Evolutionary conservation across 1,284 basidiomycete species (phyloP).

Genomic region (Ustilago cynodontis): DNA sequence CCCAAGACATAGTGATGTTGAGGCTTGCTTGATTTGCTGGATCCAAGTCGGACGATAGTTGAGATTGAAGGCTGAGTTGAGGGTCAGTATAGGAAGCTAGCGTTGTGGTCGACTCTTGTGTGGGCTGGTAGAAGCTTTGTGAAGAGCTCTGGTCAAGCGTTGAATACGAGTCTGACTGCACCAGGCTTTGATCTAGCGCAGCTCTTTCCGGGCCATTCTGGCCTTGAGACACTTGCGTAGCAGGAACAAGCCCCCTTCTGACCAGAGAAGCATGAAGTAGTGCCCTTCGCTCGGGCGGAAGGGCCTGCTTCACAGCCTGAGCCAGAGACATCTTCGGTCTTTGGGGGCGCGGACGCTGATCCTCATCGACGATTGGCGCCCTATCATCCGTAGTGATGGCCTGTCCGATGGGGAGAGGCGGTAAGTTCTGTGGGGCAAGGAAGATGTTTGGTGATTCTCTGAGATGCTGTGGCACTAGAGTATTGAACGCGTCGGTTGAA

Average conservation of each 20-base stretch:
- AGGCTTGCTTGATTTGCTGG: conserved; percentile 13
- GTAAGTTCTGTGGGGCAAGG: conserved; percentile 12
- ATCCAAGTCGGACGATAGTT: conserved; percentile 1
- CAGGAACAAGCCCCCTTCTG: not conserved
- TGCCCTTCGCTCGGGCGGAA: conserved; percentile 37
- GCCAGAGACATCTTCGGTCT: conserved; percentile 20
- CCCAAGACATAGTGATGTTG: conserved; percentile 6
- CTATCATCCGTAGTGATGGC: conserved; percentile 32
- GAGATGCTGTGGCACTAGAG: conserved; percentile 33
- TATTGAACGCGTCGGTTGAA: conserved; percentile 15
- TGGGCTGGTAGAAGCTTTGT: not conserved
- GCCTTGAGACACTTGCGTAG: not conserved
- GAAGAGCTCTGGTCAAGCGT: not conserved
- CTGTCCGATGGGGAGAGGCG: conserved; percentile 35
- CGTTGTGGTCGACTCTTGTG: not conserved
- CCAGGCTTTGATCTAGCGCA: not conserved
- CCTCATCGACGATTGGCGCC: too few relatives aligned
- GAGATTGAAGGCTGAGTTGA: not conserved
- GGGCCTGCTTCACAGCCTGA: conserved; percentile 34
- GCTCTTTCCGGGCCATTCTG: not conserved
- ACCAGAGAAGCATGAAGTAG: conserved; percentile 27
- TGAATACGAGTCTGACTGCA: not conserved
- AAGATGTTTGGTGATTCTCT: conserved; percentile 15
- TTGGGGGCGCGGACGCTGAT: not conserved
- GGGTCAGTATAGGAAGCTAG: not conserved